These are phyloP conservation scores for Hemileccinum impolitum DNA, from an alignment of 768 basidiomycete genomes.

Conservation along the genomic window DNA sequence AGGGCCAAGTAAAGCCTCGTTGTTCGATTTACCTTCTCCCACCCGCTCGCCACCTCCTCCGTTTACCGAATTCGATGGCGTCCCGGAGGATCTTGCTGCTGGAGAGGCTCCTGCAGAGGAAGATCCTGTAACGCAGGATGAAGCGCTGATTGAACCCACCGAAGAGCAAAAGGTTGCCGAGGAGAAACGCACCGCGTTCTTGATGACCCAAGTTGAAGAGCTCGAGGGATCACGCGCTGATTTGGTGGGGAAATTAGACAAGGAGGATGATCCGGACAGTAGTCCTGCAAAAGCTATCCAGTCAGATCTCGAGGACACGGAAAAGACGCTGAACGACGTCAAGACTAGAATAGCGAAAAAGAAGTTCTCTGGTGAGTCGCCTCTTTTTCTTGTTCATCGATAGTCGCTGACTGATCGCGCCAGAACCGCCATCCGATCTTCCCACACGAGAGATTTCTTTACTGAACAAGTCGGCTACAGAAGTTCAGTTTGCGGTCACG, in stretches of 20 bases:
- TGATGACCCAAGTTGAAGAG: constrained; percentile 13
- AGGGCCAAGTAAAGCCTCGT: neutral
- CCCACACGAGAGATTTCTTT: neutral
- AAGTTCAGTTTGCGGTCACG: constrained; percentile 2
- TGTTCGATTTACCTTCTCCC: constrained; percentile 9
- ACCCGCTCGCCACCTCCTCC: constrained; percentile 25
- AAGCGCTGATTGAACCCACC: constrained; percentile 17
- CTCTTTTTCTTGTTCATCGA: neutral
- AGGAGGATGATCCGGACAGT: neutral
- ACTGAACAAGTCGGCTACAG: neutral
- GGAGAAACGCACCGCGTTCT: constrained; percentile 20
- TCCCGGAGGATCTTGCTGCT: neutral
- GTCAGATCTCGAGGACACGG: constrained; percentile 17
- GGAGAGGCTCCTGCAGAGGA: constrained; percentile 3
- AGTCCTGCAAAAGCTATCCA: constrained; percentile 3
- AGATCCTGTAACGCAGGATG: constrained; percentile 18
- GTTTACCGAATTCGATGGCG: constrained; percentile 21
- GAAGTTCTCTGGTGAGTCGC: constrained; percentile 17
- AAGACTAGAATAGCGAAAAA: constrained; percentile 18
- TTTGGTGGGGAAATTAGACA: constrained; percentile 5
- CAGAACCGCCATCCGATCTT: constrained; percentile 11
- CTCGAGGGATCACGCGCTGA: constrained; percentile 6
- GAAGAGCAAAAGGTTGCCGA: constrained; percentile 19
- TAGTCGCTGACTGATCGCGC: neutral
- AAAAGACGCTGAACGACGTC: constrained; percentile 6